These are phyloP conservation scores for Pelagomonas calceolata DNA, from an alignment of 108 stramenopile species.

Conservation along the genomic window DNA sequence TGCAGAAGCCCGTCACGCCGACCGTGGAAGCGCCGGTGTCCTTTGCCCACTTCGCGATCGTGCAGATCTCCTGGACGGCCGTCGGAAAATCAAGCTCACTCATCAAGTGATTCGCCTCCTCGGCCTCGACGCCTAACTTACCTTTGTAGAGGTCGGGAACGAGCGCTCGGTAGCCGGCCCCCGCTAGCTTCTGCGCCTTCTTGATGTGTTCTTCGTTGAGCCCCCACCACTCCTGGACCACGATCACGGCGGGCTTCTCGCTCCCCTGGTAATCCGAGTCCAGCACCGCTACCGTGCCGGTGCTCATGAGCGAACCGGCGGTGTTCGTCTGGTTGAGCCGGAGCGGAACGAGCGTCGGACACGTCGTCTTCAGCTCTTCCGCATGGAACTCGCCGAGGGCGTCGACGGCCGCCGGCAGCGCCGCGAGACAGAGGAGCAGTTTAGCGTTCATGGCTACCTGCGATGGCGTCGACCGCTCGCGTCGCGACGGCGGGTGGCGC, in stretches of 20 bases:
- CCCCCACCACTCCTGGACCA: conserved; percentile 34
- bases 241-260: conserved; percentile 17
- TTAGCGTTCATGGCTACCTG: too few species aligned
- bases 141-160: conserved; percentile 31
- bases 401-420: too few species aligned
- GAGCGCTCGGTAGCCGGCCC: conserved; percentile 9
- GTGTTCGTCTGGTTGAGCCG: too few species aligned
- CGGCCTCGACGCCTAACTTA: conserved; percentile 18
- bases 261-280: too few species aligned
- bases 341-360: too few species aligned
- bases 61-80: conserved; percentile 23
- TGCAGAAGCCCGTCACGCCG: conserved; percentile 27
- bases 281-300: too few species aligned
- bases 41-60: conserved; percentile 7
- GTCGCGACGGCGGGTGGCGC: too few species aligned
- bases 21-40: conserved; percentile 9
- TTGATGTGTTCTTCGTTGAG: conserved; percentile 5
- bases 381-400: too few species aligned
- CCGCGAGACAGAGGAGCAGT: too few species aligned
- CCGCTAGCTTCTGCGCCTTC: conserved; percentile 23
- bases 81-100: conserved; percentile 19
- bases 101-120: conserved; percentile 29
- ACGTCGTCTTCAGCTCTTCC: too few species aligned
- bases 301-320: too few species aligned
- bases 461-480: too few species aligned